Percentiles rank a stretch among this genome's conserved stretches.
Conservation (phyloP, 345 rosid species). For the Camelina laxa region DNA sequence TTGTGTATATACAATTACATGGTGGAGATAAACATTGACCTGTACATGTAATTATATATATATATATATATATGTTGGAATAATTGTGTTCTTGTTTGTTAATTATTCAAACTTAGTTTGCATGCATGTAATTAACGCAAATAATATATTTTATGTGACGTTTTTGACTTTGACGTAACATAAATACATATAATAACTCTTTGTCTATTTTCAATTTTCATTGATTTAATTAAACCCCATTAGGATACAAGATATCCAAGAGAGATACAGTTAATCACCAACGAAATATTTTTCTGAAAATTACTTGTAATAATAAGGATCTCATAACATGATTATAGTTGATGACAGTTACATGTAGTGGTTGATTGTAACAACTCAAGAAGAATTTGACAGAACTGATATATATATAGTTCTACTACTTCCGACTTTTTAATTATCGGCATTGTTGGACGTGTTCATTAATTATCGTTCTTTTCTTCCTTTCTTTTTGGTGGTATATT, state of each 20-base stretch:
- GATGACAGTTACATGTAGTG: conserved; percentile 19
- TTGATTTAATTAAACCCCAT: too few relatives aligned
- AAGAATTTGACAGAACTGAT: conserved; percentile 13
- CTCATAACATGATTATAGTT: conserved; percentile 19
- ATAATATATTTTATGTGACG: not conserved
- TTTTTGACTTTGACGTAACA: not conserved
- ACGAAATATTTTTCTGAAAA: too few relatives aligned
- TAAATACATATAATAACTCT: too few relatives aligned
- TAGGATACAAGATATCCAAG: not conserved
- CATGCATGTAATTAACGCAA: not conserved
- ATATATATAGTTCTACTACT: conserved; percentile 12
- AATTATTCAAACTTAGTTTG: not conserved
- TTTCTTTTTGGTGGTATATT: not conserved
- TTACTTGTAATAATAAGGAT: not conserved
- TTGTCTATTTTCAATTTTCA: not conserved
- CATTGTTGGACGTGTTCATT: too few relatives aligned
- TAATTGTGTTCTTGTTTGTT: not conserved
- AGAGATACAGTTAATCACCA: not conserved
- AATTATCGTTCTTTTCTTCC: not conserved
- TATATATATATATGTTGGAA: not conserved
- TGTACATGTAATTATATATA: not conserved
- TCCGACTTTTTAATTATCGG: not conserved
- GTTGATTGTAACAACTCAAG: conserved; percentile 22
- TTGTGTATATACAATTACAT: not conserved
- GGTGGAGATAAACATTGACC: not conserved